Evolutionary conservation across 345 rosid genomes (phyloP).

Genomic region (Eucalyptus shirleyi): DNA sequence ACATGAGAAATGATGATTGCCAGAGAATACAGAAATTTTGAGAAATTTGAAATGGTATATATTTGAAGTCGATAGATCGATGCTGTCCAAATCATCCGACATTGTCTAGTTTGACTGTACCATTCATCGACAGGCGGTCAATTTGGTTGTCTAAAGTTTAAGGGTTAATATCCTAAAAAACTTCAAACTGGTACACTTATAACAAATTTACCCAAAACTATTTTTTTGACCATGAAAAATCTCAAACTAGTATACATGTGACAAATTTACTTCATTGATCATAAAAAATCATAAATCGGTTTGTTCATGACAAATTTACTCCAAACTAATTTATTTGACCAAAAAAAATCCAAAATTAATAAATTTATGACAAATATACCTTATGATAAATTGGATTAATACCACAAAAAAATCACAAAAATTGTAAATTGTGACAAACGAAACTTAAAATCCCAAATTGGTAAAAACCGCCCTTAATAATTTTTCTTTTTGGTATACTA

Average conservation of each 20-base stretch:
- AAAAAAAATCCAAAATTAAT: rapidly evolving
- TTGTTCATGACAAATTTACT: too few species aligned
- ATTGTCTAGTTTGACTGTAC: background rate
- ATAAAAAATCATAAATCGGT: too few species aligned
- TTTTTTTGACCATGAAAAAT: too few species aligned
- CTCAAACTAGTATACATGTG: rapidly evolving
- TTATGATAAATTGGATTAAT: too few species aligned
- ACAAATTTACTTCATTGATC: rapidly evolving
- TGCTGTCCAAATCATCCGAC: background rate
- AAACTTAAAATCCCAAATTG: rapidly evolving
- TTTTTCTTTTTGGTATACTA: rapidly evolving
- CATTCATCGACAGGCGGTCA: rapidly evolving
- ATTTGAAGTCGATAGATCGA: background rate
- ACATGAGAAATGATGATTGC: background rate
- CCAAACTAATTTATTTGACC: too few species aligned
- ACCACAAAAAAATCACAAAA: too few species aligned
- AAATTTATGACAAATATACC: too few species aligned
- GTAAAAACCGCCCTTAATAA: too few species aligned
- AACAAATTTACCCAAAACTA: rapidly evolving
- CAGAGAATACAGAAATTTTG: background rate
- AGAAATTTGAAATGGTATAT: background rate
- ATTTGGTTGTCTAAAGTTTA: background rate
- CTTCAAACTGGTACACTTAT: rapidly evolving
- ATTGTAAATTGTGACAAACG: too few species aligned
- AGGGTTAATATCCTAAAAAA: too few species aligned